Conservation (phyloP, 2,329 filamentous ascomycete species). For the Phialophora verrucosa region DNA sequence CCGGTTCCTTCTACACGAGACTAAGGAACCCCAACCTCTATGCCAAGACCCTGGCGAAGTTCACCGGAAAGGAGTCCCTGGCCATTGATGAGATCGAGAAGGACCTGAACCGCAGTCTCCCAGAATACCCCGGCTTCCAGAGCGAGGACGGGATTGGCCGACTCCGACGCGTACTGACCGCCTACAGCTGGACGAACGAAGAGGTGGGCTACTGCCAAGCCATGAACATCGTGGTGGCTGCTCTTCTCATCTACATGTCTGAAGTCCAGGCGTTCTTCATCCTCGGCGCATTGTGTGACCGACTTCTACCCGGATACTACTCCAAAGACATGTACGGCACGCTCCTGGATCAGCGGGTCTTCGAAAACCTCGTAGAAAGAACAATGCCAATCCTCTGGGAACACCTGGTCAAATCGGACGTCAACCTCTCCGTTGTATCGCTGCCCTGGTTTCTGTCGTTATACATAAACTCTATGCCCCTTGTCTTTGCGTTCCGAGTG, state of each 20-base stretch:
- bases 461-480: slow-evolving; percentile 99
- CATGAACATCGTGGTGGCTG: slow-evolving; percentile 99
- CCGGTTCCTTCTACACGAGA: slow-evolving; percentile 85
- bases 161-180: slow-evolving; percentile 86
- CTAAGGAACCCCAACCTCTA: slow-evolving; percentile 86
- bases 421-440: slow-evolving; percentile 95
- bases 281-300: slow-evolving; percentile 87
- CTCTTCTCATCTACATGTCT: slow-evolving; percentile 98
- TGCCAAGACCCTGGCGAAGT: slow-evolving; percentile 80
- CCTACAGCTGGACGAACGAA: slow-evolving; percentile 95
- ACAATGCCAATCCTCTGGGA: slow-evolving; percentile 99
- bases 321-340: slow-evolving; percentile 99
- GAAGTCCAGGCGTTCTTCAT: slow-evolving; percentile 95
- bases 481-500: slow-evolving; percentile 96
- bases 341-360: slow-evolving; percentile 92
- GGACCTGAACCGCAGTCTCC: slow-evolving; percentile 92
- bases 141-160: slow-evolving; percentile 92
- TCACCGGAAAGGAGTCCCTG: slow-evolving; percentile 82
- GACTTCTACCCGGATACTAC: slow-evolving; percentile 93
- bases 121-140: slow-evolving; percentile 97
- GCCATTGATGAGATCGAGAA: slow-evolving; percentile 99
- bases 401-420: slow-evolving; percentile 93
- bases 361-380: slow-evolving; percentile 96
- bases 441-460: slow-evolving; percentile 97
- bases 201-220: slow-evolving; percentile 98